Evolutionary conservation across 805 yeast species (phyloP).

Genomic region (Priceomyces carsonii): DNA sequence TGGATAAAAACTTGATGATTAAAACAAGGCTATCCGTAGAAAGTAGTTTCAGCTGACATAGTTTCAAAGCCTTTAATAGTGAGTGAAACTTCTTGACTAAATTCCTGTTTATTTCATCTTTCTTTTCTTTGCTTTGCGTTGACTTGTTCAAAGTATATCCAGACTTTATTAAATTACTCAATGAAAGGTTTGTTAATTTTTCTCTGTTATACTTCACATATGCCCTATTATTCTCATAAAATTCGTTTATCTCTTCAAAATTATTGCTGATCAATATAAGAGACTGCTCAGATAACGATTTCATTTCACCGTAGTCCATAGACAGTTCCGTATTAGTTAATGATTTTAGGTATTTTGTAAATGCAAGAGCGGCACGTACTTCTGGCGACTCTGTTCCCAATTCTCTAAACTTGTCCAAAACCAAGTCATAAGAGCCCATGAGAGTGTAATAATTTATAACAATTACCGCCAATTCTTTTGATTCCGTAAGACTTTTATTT

Average conservation of each 20-base stretch:
- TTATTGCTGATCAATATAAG: slow-evolving; percentile 10
- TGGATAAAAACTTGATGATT: slow-evolving; percentile 27
- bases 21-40: slow-evolving; percentile 21
- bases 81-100: slow-evolving; percentile 20
- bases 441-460: slow-evolving; percentile 24
- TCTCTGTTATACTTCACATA: slow-evolving; percentile 1
- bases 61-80: slow-evolving; percentile 24
- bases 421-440: slow-evolving; percentile 16
- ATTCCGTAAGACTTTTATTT: slow-evolving; percentile 13
- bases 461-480: slow-evolving; percentile 19
- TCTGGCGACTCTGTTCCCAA: slow-evolving; percentile 13
- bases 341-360: slow-evolving; percentile 21
- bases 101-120: too few relatives aligned
- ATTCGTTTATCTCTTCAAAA: slow-evolving; percentile 14
- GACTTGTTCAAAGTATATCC: too few relatives aligned
- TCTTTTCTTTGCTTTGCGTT: too few relatives aligned
- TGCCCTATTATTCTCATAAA: slow-evolving; percentile 10
- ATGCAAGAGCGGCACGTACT: slow-evolving; percentile 16
- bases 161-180: slow-evolving; percentile 16
- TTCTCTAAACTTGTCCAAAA: slow-evolving; percentile 17
- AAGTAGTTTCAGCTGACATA: slow-evolving; percentile 17
- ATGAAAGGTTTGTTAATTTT: slow-evolving; percentile 4
- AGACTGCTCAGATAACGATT: slow-evolving; percentile 4
- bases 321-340: slow-evolving; percentile 8
- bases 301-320: neutral